These are phyloP conservation scores for Bipolaris sorokiniana DNA, from an alignment of 2,329 filamentous ascomycete species.

Conservation along the genomic window DNA sequence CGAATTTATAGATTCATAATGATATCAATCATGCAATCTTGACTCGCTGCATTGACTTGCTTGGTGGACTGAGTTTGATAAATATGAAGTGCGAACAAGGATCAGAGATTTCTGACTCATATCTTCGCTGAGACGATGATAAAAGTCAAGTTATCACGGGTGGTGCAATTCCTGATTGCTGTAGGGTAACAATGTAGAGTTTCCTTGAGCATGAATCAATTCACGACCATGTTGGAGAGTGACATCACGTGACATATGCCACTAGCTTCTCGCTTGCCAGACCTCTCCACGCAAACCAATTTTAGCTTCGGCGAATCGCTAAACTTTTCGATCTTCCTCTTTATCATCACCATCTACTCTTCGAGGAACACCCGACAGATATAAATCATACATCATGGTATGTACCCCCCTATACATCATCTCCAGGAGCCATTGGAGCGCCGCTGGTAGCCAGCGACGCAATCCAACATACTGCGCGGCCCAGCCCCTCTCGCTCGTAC, in stretches of 20 bases:
- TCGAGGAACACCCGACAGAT: conserved; percentile 54
- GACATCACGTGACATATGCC: neutral
- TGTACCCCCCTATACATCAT: neutral
- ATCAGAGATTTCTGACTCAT: neutral
- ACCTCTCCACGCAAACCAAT: conserved; percentile 16
- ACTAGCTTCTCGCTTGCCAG: conserved; percentile 13
- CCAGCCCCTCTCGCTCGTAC: conserved; percentile 6
- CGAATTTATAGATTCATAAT: conserved; percentile 27
- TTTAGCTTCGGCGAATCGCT: conserved; percentile 21
- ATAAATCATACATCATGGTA: conserved; percentile 52
- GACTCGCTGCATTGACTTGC: neutral
- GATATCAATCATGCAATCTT: conserved; percentile 15
- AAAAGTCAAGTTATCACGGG: no score
- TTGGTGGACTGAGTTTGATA: neutral
- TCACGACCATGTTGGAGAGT: neutral
- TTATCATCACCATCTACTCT: conserved; percentile 43
- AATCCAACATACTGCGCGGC: neutral
- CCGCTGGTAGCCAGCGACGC: neutral
- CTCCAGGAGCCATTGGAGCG: neutral
- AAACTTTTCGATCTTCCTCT: conserved; percentile 25
- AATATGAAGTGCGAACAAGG: no score
- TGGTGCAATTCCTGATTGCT: neutral
- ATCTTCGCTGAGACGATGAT: neutral
- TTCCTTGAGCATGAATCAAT: neutral
- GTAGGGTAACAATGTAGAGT: no score